Percentiles rank a stretch among this genome's conserved stretches.
Conservation (phyloP, 2,329 filamentous ascomycete species). For the Claviceps citrina region DNA sequence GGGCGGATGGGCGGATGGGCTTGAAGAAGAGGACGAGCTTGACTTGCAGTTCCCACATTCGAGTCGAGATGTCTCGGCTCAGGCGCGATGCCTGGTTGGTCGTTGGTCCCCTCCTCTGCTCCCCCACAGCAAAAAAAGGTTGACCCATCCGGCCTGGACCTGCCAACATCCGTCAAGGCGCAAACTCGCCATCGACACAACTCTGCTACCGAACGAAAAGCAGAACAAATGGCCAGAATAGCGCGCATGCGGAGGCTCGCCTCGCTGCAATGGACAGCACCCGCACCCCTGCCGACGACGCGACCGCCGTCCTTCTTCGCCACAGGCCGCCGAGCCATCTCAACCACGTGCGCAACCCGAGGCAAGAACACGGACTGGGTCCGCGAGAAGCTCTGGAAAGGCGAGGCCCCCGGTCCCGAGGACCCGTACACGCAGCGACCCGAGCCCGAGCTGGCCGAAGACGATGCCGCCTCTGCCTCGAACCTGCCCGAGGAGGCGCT, state of each 20-base stretch:
- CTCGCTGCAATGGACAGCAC: slow-evolving; percentile 15
- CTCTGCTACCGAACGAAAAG: too few species aligned
- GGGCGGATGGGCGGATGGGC: too few species aligned
- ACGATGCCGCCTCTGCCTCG: slow-evolving; percentile 10
- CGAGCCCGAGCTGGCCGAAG: slow-evolving; percentile 15
- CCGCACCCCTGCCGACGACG: slow-evolving; percentile 10
- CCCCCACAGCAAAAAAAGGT: too few species aligned
- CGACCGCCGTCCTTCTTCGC: slow-evolving; percentile 16
- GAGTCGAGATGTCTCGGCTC: background rate
- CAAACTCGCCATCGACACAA: too few species aligned
- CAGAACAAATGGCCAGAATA: slow-evolving; percentile 26
- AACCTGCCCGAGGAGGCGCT: slow-evolving; percentile 19
- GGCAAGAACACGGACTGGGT: slow-evolving; percentile 23
- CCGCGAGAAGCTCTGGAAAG: slow-evolving; percentile 26
- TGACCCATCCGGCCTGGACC: background rate
- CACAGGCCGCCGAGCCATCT: slow-evolving; percentile 15
- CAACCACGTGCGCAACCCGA: slow-evolving; percentile 19
- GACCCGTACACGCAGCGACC: slow-evolving; percentile 24
- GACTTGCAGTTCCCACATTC: background rate
- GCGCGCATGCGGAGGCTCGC: slow-evolving; percentile 21
- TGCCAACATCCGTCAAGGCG: too few species aligned
- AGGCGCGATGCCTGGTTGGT: slow-evolving; percentile 13
- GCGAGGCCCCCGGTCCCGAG: slow-evolving; percentile 22
- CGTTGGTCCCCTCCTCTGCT: too few species aligned
- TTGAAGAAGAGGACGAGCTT: too few species aligned